Base-by-base conservation (phyloP, 2,329 filamentous ascomycete species). In the Colletotrichum truncatum region DNA sequence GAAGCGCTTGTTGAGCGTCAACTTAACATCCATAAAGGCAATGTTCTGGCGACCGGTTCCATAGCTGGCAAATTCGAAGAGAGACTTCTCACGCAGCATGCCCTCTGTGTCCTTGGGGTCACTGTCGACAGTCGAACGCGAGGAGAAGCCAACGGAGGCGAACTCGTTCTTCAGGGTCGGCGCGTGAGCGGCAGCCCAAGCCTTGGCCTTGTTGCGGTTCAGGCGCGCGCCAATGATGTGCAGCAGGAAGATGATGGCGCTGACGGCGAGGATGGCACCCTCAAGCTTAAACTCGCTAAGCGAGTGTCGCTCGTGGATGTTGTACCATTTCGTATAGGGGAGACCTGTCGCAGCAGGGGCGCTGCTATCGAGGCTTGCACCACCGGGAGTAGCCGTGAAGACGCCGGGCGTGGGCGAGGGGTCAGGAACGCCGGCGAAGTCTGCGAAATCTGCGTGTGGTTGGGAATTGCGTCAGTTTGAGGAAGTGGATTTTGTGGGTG, bases 301-400 rank as follows among this genome's bases (percentile, higher is more conserved):
- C 25, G 89, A 89, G 73, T 94, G 90, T 74, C 96, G 93, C 86
- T 98, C 94, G 86, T 97, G 96, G 67, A 98, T 84, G 61, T 94
- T 93, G 82, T 98, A 99, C 96, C 96, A 99, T 84, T 93, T 93
- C 54, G 94, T 97, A 79, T 91, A 98, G 12, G 93, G 92, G 25
- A 84, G 81, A 43, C 76, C 79, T 45, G 84, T 83, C 45, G 81
- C 82, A 66, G 85, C 84, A 16, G 79, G 75, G 30, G 74, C 71
- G 51, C 80, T 77, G 41, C 81, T 77, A 25, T 80, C 78, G 34
- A 77, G 79, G 64, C 84, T 77, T 68, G 84, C 79, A 65, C 83
- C 79, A 64, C 80, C 80, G 45, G 82, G 79, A 48, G 79, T 77
- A 51, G 82, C 77, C 53, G 80, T 80, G 21, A 66, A 66, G 12